Base-by-base conservation (phyloP, 768 basidiomycete species). In the Rhizopogon vesiculosus region DNA sequence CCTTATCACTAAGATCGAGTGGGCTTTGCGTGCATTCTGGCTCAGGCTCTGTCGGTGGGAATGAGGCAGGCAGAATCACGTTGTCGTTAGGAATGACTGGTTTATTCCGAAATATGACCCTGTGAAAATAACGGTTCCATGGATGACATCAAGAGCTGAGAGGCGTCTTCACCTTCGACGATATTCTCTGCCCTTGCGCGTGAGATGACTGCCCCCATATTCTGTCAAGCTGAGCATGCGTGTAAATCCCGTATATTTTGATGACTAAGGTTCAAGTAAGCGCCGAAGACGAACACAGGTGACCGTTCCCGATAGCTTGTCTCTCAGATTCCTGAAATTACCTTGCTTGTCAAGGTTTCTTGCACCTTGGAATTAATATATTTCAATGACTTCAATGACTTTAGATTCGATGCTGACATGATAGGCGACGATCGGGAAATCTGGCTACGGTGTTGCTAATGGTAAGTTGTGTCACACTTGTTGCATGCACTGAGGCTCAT, bases 11-110 rank as follows among this genome's bases (percentile, higher is more conserved):
- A 16, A 80, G 59, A 44, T 68, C 69, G 1, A 74, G 70, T 28
- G 68, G 55, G 7, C 42, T 56, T 0, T 52, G 49, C 6, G 63
- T 49, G 18, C 54, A 50, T 44, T 65, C 58, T 48, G 49, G 55
- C 18, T 58, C 64, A 1, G 61, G 56, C 7, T 53, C 54, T 31
- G 76, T 72, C 0, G 74, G 72, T 1, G 80, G 78, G 60, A 85
- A 87, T n/a, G 68, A 74, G 2, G 76, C 79, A 0, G 85, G 84
- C 2, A 70, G 63, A 56, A 78, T 75, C n/a, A 80, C 70, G 50
- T 77, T 73, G 45, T 74, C 72, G 0, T 76, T 74, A 25, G 65
- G 65, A 10, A 68, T 62, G 6, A 58, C 42, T 1, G 74, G 70
- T 10, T 55, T 60, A 18, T 72, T 71, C 33, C 79, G 77, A 56